Percentiles rank a stretch among this genome's conserved stretches.
phyloP scores from a whole-genome alignment of 768 basidiomycete genomes.

The Rossbeevera mucosa region DNA sequence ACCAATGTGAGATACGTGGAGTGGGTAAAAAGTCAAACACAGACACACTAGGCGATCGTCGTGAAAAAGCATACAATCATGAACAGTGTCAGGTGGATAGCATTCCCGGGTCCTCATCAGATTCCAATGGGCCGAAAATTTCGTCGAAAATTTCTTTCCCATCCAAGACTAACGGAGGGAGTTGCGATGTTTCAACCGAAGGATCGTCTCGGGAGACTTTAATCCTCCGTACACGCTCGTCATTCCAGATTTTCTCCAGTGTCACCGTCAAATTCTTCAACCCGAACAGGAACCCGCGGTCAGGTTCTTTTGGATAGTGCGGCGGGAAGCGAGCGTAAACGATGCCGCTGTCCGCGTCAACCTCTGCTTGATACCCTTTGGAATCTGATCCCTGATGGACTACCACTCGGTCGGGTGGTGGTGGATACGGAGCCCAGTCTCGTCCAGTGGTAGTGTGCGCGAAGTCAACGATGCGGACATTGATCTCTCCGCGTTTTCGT shows the following conservation, averaged over 20 bases:
- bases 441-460: slow-evolving; percentile 95
- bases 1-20: background rate
- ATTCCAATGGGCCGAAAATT: slow-evolving; percentile 49
- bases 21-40: slow-evolving; percentile 9
- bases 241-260: slow-evolving; percentile 83
- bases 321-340: slow-evolving; percentile 94
- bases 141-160: slow-evolving; percentile 79
- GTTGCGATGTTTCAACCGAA: slow-evolving; percentile 40
- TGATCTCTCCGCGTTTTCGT: slow-evolving; percentile 84
- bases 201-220: slow-evolving; percentile 60
- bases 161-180: slow-evolving; percentile 61
- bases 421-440: slow-evolving; percentile 75
- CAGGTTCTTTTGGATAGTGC: slow-evolving; percentile 82
- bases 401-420: slow-evolving; percentile 36
- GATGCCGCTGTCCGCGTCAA: slow-evolving; percentile 78
- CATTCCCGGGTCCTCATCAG: slow-evolving; percentile 68
- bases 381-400: slow-evolving; percentile 49
- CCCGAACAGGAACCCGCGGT: slow-evolving; percentile 92
- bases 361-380: slow-evolving; percentile 76
- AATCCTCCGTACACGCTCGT: slow-evolving; percentile 69
- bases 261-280: slow-evolving; percentile 74
- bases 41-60: background rate
- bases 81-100: slow-evolving; percentile 53
- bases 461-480: slow-evolving; percentile 96
- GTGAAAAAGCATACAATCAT: background rate